phyloP scores from a whole-genome alignment of 345 rosid species.

The Ceriops decandra region DNA sequence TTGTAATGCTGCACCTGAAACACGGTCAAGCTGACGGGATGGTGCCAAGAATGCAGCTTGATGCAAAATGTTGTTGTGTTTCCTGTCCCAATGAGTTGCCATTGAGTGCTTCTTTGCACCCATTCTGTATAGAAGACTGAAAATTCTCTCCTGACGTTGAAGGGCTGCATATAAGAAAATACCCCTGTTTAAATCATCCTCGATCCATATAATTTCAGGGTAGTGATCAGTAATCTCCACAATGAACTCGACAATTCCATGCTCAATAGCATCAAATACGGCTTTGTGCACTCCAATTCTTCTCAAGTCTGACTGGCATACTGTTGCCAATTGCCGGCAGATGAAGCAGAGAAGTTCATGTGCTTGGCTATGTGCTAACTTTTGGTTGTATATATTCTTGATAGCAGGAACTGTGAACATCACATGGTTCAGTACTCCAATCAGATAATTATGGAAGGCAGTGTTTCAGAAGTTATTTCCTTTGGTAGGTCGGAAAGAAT shows the following conservation, averaged over 20 bases:
- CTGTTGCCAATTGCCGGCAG: conserved; percentile 45
- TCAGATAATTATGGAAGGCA: neutral
- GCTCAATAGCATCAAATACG: conserved; percentile 51
- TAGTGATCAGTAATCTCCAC: conserved; percentile 45
- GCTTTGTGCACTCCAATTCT: conserved; percentile 35
- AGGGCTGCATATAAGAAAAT: conserved; percentile 52
- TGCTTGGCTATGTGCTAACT: conserved; percentile 50
- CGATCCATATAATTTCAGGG: conserved; percentile 58
- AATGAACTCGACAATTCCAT: conserved; percentile 59
- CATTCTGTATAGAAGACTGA: conserved; percentile 56
- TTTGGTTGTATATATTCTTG: conserved; percentile 41
- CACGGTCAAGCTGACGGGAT: conserved; percentile 47
- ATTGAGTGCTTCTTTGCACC: conserved; percentile 54
- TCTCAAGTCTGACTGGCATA: conserved; percentile 29
- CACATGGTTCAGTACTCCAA: conserved; percentile 3
- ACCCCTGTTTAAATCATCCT: conserved; percentile 36
- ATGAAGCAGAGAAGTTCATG: conserved; percentile 41
- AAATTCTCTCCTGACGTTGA: conserved; percentile 70
- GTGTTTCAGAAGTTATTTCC: neutral
- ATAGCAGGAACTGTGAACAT: conserved; percentile 42
- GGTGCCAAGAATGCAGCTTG: conserved; percentile 65
- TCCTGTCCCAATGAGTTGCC: conserved; percentile 30
- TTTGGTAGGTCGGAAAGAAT: too few relatives aligned
- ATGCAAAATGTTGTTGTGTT: conserved; percentile 58
- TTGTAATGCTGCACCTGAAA: conserved; percentile 69